phyloP scores from a whole-genome alignment of 129 eudicot genomes.

The carrot (Daucus carota) region DNA sequence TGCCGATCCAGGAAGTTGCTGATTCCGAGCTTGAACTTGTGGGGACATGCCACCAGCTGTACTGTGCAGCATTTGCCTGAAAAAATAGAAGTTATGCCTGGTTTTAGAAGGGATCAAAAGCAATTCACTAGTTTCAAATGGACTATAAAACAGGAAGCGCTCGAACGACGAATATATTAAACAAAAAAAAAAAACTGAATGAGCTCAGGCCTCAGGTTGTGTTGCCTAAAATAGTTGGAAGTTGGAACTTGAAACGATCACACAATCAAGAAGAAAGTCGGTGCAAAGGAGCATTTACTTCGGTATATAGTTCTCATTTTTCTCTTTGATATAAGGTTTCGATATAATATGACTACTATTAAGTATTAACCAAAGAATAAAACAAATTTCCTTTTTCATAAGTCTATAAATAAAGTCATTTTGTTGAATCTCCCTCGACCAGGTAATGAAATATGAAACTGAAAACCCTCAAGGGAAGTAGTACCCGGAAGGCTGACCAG shows the following conservation, averaged over 20 bases:
- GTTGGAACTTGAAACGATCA: too few relatives aligned
- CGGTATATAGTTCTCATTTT: neutral
- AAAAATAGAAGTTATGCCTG: conserved; percentile 4
- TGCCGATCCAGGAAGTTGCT: conserved; percentile 82
- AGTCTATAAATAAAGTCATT: neutral
- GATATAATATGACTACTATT: neutral
- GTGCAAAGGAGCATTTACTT: neutral
- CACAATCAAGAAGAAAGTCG: neutral
- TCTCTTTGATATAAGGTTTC: neutral
- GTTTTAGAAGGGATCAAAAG: neutral
- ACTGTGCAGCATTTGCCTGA: conserved; percentile 91
- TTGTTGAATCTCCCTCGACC: neutral
- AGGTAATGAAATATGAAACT: neutral
- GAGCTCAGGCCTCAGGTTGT: neutral
- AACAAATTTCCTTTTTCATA: neutral
- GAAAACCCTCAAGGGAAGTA: conserved; percentile 11
- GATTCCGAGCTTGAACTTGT: conserved; percentile 81
- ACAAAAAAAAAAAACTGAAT: neutral
- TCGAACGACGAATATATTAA: neutral
- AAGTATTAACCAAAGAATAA: neutral
- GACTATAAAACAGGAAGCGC: neutral
- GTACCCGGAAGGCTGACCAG: conserved; percentile 91
- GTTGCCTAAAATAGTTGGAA: neutral
- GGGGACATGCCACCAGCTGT: conserved; percentile 82
- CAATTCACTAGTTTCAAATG: neutral